Evolutionary conservation across 1,139 yeast species (phyloP), one percentile per base, ranked within the genome.

Genomic region (Sugiyamaella xylanicola): DNA sequence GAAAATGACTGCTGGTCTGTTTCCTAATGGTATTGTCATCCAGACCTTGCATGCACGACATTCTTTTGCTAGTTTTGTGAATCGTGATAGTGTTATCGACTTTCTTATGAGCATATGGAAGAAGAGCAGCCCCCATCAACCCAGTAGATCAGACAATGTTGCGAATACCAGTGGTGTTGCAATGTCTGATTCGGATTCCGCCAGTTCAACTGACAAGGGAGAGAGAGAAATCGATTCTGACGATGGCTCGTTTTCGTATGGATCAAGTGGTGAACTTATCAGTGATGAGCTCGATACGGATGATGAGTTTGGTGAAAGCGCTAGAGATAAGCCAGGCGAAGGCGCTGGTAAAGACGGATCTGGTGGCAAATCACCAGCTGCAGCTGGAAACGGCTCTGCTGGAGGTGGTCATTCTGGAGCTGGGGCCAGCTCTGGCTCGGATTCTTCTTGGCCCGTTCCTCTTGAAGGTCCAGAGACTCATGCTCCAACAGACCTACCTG

Each of bases 21-120:
- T 93, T 67, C 97, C 97, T 15, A 92, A 92, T 69, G 98, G 96
- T 1, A 87, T 92, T 16, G 77, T 81, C 11, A 77, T 91, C n/a
- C 86, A 84, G 60, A 86, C 96, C 8, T 63, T 73, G 47, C 86
- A 83, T 58, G 80, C 84, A 1, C 82, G 81, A 60, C 89, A 91
- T 65, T 60, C 68, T 2, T 92, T 93, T 77, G 97, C 97, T 16
- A 88, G 96, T 59, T 90, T 93, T 66, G 77, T 90, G 4, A 84
- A 95, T 1, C 77, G 98, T 60, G 97, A 92, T 68, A 72, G 83
- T 2, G 87, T 96, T 0, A 82, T 80, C 62, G 88, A 86, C 52
- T 81, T 90, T 60, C 76, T 93, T 45, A 71, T 68, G 54, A 63
- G 67, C 45, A 66, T 75, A 43, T 74, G 79, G 75, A 70, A 68